A percentile compares a stretch with the other conserved stretches of the same genome.
Evolutionary conservation across 371 early-diverging fungal species (phyloP).

Genomic region (Zancudomyces culisetae): DNA sequence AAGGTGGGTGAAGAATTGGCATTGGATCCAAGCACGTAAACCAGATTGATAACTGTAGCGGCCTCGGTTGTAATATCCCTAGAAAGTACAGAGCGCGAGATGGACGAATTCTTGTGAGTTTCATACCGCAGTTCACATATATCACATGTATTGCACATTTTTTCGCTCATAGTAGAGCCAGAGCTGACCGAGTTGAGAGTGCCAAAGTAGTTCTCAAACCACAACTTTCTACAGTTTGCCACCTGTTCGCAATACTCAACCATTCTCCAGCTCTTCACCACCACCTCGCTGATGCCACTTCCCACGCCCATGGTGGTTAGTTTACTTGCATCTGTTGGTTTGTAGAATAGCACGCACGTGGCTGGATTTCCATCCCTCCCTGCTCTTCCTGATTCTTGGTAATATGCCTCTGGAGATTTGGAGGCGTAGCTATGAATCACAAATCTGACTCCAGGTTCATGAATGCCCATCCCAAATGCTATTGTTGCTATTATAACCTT

Average conservation of each 20-base stretch:
- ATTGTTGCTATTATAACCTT: slow-evolving; percentile 73
- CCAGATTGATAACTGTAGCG: slow-evolving; percentile 11
- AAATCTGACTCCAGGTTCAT: slow-evolving; percentile 66
- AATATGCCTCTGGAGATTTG: slow-evolving; percentile 74
- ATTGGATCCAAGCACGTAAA: too few species aligned
- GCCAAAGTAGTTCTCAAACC: slow-evolving; percentile 39
- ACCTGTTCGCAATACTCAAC: slow-evolving; percentile 42
- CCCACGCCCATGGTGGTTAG: slow-evolving; percentile 40
- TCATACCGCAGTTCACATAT: slow-evolving; percentile 30
- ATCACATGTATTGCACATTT: slow-evolving; percentile 22
- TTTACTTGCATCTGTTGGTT: slow-evolving; percentile 38
- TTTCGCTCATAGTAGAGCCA: too few species aligned
- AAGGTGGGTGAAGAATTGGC: slow-evolving; percentile 11
- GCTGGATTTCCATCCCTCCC: slow-evolving; percentile 55
- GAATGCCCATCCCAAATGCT: slow-evolving; percentile 81
- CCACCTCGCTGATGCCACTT: slow-evolving; percentile 32
- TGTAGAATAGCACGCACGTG: slow-evolving; percentile 60
- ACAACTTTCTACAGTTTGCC: slow-evolving; percentile 38
- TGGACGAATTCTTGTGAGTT: background rate
- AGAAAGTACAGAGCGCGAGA: background rate
- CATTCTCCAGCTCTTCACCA: slow-evolving; percentile 41
- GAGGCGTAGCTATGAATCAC: slow-evolving; percentile 73
- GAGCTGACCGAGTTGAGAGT: background rate
- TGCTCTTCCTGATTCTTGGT: slow-evolving; percentile 87
- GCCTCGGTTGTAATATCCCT: slow-evolving; percentile 14